These are phyloP conservation scores for Nakazawaea molendinolei DNA, from an alignment of 805 yeast species.

Conservation along the genomic window DNA sequence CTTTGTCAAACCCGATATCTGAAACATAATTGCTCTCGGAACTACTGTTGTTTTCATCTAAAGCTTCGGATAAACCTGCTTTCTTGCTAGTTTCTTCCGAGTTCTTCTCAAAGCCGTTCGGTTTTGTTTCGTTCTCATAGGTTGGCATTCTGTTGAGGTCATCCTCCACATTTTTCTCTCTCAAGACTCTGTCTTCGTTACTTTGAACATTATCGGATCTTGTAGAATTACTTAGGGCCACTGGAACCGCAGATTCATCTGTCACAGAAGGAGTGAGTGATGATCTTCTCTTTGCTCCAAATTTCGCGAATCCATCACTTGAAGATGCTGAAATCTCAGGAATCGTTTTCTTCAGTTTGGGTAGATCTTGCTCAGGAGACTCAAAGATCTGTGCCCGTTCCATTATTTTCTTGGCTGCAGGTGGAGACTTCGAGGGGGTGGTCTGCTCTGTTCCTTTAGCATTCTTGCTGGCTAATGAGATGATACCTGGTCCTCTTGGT, in stretches of 20 bases:
- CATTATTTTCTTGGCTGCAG: conserved; percentile 2
- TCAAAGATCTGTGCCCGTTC: conserved; percentile 12
- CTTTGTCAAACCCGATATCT: conserved; percentile 37
- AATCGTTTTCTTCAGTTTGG: conserved; percentile 17
- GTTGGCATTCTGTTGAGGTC: too few relatives aligned
- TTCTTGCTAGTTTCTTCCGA: too few relatives aligned
- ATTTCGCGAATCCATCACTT: conserved; percentile 23
- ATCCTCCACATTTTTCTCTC: too few relatives aligned
- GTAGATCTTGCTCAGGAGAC: conserved; percentile 14
- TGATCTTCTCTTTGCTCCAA: conserved; percentile 23
- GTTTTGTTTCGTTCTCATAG: too few relatives aligned
- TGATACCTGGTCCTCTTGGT: conserved; percentile 17
- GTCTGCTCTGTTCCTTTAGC: conserved; percentile 9
- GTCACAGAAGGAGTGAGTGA: too few relatives aligned
- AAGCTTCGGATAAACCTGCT: too few relatives aligned
- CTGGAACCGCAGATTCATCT: background rate
- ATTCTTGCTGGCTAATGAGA: conserved; percentile 22
- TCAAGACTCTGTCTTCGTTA: too few relatives aligned
- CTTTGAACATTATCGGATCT: too few relatives aligned
- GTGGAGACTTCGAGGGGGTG: conserved; percentile 14
- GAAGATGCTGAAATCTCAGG: conserved; percentile 22
- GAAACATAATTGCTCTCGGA: too few relatives aligned
- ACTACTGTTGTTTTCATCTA: too few relatives aligned
- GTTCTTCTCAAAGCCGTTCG: too few relatives aligned
- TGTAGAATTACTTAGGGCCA: too few relatives aligned